Percentiles rank a stretch among this genome's conserved stretches.
These are phyloP conservation scores for Sporothrix protearum DNA, from an alignment of 2,329 filamentous ascomycete genomes.

Conservation along the genomic window DNA sequence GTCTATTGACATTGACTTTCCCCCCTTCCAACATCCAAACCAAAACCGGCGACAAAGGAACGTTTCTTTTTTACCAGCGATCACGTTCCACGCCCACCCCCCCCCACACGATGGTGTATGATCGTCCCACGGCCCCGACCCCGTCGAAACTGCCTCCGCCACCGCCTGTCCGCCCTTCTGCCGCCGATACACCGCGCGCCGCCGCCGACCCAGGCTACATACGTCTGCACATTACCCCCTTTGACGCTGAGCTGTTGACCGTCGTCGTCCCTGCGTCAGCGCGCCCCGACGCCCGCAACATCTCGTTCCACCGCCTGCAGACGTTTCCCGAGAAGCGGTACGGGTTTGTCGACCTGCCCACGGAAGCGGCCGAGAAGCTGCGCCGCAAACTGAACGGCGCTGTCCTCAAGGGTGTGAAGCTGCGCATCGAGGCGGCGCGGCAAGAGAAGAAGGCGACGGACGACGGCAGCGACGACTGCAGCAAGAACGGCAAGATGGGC, in stretches of 20 bases:
- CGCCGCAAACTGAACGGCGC: slow-evolving; percentile 87
- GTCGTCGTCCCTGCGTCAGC: slow-evolving; percentile 67
- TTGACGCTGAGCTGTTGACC: slow-evolving; percentile 70
- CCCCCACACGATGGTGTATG: not conserved
- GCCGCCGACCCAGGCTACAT: slow-evolving; percentile 36
- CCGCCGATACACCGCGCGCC: not conserved
- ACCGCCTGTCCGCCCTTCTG: not conserved
- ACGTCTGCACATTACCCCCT: slow-evolving; percentile 82
- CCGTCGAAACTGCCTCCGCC: not conserved
- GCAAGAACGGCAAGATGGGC: not conserved
- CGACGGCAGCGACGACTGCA: too few species aligned
- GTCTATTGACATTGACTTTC: not conserved
- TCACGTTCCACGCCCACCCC: too few species aligned
- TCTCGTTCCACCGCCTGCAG: slow-evolving; percentile 83
- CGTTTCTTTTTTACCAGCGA: too few species aligned
- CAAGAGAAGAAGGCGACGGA: not conserved
- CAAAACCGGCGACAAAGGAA: not conserved
- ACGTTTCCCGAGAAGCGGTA: slow-evolving; percentile 88
- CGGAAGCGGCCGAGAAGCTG: slow-evolving; percentile 79
- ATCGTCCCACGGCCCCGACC: not conserved
- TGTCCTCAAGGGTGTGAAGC: slow-evolving; percentile 77
- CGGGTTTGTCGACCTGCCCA: slow-evolving; percentile 83
- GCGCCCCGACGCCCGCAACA: slow-evolving; percentile 64
- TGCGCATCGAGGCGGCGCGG: slow-evolving; percentile 73
- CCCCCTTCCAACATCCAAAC: not conserved